These are phyloP conservation scores for Pharnaceum exiguum DNA, from an alignment of 148 eudicot genomes.

Conservation along the genomic window DNA sequence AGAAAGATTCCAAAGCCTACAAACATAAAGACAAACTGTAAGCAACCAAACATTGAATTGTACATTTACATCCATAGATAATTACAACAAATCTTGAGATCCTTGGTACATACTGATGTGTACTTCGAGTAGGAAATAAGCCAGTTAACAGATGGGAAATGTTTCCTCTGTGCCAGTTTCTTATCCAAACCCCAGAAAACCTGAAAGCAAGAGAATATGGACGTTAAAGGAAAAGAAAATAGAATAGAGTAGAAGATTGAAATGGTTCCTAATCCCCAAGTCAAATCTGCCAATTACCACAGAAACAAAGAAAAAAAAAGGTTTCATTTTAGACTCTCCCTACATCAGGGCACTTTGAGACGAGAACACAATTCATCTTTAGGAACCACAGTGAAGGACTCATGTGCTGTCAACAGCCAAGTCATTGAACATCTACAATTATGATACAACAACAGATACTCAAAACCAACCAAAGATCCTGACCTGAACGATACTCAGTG, in stretches of 20 bases:
- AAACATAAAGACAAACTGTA: constrained; percentile 8
- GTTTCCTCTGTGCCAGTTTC: constrained; percentile 97
- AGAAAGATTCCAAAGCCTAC: constrained; percentile 87
- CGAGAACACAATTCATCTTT: too few relatives aligned
- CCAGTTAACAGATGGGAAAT: constrained; percentile 99
- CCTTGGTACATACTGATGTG: constrained; percentile 52
- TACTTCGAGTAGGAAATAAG: constrained; percentile 98
- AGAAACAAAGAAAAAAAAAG: background rate
- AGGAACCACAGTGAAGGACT: too few relatives aligned
- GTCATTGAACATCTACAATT: too few relatives aligned
- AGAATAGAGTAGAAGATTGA: too few relatives aligned
- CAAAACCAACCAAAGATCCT: constrained; percentile 1
- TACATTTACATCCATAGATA: background rate
- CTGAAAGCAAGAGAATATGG: constrained; percentile 32
- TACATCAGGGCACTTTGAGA: too few relatives aligned
- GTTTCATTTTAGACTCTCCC: too few relatives aligned
- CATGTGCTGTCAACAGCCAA: too few relatives aligned
- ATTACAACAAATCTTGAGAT: background rate
- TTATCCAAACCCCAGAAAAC: constrained; percentile 99
- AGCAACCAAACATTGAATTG: background rate
- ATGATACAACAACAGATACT: too few relatives aligned
- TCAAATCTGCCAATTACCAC: background rate
- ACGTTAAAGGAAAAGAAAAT: background rate
- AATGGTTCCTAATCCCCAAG: too few relatives aligned
- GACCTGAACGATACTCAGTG: constrained; percentile 98